phyloP scores from a whole-genome alignment of 768 basidiomycete genomes.

The Austroboletus eburneus region DNA sequence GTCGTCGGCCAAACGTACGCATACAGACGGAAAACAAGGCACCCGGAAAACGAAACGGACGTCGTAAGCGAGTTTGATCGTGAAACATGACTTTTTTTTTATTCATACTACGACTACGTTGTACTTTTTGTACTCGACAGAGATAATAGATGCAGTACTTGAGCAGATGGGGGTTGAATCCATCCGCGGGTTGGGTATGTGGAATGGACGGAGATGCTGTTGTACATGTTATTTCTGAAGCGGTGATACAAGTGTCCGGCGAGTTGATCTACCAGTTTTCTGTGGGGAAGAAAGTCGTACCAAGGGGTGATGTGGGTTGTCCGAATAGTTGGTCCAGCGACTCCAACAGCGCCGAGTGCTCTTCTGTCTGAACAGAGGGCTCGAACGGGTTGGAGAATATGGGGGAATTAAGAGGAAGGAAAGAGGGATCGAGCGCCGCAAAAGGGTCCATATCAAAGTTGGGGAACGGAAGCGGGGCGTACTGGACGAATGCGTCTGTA shows the following conservation, averaged over 20 bases:
- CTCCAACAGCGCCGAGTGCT: constrained; percentile 11
- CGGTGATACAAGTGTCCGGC: background rate
- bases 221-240: constrained; percentile 6
- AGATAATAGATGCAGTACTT: constrained; percentile 23
- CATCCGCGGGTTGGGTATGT: constrained; percentile 9
- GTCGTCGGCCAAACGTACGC: constrained; percentile 23
- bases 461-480: constrained; percentile 7
- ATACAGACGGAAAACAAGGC: constrained; percentile 13
- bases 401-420: constrained; percentile 22
- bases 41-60: constrained; percentile 33
- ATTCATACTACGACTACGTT: background rate
- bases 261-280: constrained; percentile 13
- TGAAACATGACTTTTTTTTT: constrained; percentile 3
- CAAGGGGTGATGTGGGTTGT: constrained; percentile 24
- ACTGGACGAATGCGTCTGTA: background rate
- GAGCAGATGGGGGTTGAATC: constrained; percentile 7
- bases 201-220: background rate
- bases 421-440: background rate
- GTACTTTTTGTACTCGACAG: background rate
- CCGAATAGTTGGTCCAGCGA: constrained; percentile 31
- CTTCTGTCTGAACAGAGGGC: constrained; percentile 1
- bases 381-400: constrained; percentile 32
- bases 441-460: constrained; percentile 11
- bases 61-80: too few species aligned
- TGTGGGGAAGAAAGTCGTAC: constrained; percentile 5